Evolutionary conservation across 164 flowering plant genomes (phyloP), one percentile per base, ranked within the genome.

Genomic region (Echeveria elegans): DNA sequence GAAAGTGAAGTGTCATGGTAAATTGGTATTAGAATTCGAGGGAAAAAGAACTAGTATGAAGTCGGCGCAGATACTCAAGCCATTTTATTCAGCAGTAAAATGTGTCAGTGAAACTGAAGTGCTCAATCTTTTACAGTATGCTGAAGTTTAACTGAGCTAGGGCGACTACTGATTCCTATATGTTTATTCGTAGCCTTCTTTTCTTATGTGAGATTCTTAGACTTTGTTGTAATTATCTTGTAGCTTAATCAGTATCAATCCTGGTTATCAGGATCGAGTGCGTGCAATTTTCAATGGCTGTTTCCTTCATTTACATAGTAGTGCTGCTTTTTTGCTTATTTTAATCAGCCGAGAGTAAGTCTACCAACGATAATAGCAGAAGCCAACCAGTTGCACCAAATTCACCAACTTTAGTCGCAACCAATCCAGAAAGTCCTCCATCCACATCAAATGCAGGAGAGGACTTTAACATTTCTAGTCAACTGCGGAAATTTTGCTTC

Each of bases 391-490:
- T 52, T 1, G 58, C 29, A 7, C 58, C 58, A 1, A 52, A 9
- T 52, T 52, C 58, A 52, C 26, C 58, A 52, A 52, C 26, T 21
- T 52, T 23, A 52, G 23, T 6, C 28, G 28, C 23, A 2, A 52
- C 28, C 58, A 52, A 52, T 52, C 58, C 29, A 18, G 58, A 52
- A 23, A 52, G 58, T 52, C 58, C 58, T 1, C 29, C 58, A 23
- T 52, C 12, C 58, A 52, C 28, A 7, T 50, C 56, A 21, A 50
- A 50, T 50, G 26, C 21, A 52, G 58, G 58, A 6, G 58, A 52
- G 29, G 58, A 52, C 28, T 52, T 52, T 29, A 52, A 52, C 21
- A 52, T 52, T 52, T 23, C 58, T 52, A 23, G 58, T 52, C 58
- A 52, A 52, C 11, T 52, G 29, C 58, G 28, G 28, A 52, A 52